Conservation (phyloP, 192 early-diverging fungal genomes). For the Coemansia sp. region DNA sequence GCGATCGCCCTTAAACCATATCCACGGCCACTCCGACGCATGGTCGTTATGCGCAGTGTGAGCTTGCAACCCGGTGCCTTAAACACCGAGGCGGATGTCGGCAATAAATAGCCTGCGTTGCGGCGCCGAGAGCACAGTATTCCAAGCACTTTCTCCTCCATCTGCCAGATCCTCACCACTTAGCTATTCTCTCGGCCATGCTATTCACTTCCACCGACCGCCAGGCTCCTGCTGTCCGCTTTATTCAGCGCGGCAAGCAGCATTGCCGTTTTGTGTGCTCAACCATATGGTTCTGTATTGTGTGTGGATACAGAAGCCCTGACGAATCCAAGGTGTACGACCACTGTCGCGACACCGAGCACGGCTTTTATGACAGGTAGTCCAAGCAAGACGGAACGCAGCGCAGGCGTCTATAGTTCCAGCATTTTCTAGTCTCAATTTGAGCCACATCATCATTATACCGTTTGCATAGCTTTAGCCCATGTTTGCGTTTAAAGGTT, state of each 20-base stretch:
- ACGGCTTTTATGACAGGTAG: constrained; percentile 24
- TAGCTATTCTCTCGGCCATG: not conserved
- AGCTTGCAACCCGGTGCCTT: no score
- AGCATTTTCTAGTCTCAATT: not conserved
- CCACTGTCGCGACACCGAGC: constrained; percentile 13
- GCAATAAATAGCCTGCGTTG: not conserved
- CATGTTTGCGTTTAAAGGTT: no score
- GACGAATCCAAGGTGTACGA: constrained; percentile 18
- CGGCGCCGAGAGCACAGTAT: not conserved
- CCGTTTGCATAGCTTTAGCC: no score
- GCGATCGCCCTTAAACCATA: no score
- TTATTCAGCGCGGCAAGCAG: not conserved
- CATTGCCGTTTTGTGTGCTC: constrained; percentile 1
- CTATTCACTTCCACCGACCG: not conserved
- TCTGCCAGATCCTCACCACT: not conserved
- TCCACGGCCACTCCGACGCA: not conserved
- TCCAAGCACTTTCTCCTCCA: not conserved
- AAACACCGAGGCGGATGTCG: not conserved
- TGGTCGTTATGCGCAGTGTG: not conserved
- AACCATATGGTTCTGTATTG: constrained; percentile 24
- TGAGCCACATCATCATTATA: no score
- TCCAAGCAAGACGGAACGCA: not conserved
- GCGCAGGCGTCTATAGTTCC: not conserved
- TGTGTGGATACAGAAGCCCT: constrained; percentile 16
- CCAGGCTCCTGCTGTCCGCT: not conserved